Evolutionary conservation across 2,329 filamentous ascomycete genomes (phyloP).

Genomic region (Harringtonia aguacate): DNA sequence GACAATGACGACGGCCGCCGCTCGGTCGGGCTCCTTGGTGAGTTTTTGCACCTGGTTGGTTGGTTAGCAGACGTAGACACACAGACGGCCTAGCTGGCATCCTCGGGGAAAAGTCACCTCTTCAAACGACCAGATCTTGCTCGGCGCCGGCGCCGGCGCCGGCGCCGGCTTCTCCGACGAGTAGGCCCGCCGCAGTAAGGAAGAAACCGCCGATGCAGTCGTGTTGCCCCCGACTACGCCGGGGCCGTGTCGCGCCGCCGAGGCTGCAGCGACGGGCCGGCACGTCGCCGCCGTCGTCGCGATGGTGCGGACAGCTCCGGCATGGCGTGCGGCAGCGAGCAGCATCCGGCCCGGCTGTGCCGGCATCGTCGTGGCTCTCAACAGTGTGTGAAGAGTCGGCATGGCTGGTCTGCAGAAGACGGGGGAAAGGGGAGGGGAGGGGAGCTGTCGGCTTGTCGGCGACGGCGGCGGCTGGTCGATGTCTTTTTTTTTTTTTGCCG

Average conservation of each 20-base stretch:
- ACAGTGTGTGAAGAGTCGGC: too few species aligned
- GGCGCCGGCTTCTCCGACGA: conserved; percentile 12
- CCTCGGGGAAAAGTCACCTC: conserved; percentile 18
- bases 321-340: too few species aligned
- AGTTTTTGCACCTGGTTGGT: conserved; percentile 28
- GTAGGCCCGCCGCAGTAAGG: conserved; percentile 14
- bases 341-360: too few species aligned
- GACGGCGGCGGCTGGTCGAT: background rate
- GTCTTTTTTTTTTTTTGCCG: too few species aligned
- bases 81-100: too few species aligned
- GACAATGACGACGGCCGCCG: conserved; percentile 32
- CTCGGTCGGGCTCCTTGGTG: conserved; percentile 16
- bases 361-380: too few species aligned
- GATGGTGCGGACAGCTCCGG: too few species aligned
- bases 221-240: too few species aligned
- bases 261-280: background rate
- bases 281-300: background rate
- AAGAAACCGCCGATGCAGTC: too few species aligned
- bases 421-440: too few species aligned
- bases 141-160: conserved; percentile 14
- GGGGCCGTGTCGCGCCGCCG: too few species aligned
- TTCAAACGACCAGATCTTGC: conserved; percentile 37
- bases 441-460: too few species aligned
- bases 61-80: background rate
- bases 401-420: background rate